Conservation (phyloP, 768 basidiomycete species). For the Lentinula edodes region DNA sequence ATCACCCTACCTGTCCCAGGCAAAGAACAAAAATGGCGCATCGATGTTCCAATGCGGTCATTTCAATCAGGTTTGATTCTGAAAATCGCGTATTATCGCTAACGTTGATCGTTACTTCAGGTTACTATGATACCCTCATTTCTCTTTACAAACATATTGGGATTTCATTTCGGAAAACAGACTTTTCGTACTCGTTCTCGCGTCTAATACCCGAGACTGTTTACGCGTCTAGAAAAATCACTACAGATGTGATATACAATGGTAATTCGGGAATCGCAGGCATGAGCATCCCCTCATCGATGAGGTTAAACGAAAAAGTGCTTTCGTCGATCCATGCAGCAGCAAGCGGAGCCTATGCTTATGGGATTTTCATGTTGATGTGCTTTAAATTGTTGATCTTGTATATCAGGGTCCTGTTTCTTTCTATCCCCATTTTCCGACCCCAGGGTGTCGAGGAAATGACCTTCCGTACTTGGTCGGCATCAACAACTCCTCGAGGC, state of each 20-base stretch:
- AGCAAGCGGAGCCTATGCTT: conserved; percentile 19
- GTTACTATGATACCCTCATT: conserved; percentile 72
- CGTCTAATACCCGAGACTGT: conserved; percentile 24
- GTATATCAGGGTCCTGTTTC: conserved; percentile 38
- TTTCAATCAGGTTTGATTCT: conserved; percentile 64
- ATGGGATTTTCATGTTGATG: conserved; percentile 35
- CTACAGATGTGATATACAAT: conserved; percentile 58
- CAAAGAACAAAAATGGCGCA: conserved; percentile 37
- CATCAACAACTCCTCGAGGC: conserved; percentile 33
- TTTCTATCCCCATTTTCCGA: conserved; percentile 39
- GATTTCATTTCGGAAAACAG: conserved; percentile 45
- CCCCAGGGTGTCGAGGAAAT: conserved; percentile 21
- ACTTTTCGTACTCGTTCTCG: conserved; percentile 75
- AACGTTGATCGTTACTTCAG: conserved; percentile 23
- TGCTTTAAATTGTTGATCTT: conserved; percentile 38
- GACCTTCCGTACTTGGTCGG: conserved; percentile 47
- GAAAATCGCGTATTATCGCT: not conserved
- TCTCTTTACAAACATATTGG: conserved; percentile 58
- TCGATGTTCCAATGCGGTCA: conserved; percentile 79
- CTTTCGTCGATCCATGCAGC: conserved; percentile 12
- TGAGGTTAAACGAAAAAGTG: conserved; percentile 17
- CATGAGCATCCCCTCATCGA: conserved; percentile 42
- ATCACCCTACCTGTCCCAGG: conserved; percentile 37
- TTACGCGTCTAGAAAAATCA: conserved; percentile 21
- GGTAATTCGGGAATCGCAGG: conserved; percentile 53